These are phyloP conservation scores for Microdochium bolleyi DNA, from an alignment of 2,329 filamentous ascomycete species.

Conservation along the genomic window DNA sequence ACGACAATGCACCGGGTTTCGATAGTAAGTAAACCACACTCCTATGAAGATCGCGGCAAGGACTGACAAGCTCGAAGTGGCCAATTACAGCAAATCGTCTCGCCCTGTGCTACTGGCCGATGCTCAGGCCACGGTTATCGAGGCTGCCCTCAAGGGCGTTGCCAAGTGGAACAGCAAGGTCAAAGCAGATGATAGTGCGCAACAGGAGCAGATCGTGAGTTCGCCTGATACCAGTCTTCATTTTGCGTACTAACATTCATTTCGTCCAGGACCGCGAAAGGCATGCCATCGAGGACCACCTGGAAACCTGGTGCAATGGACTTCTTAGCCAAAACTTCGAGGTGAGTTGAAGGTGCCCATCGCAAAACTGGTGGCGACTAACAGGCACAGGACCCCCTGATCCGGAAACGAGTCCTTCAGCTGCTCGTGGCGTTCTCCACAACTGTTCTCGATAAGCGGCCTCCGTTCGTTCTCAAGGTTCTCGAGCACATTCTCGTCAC, in stretches of 20 bases:
- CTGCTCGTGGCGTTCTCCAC: conserved; percentile 80
- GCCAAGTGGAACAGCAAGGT: conserved; percentile 57
- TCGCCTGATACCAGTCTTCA: neutral
- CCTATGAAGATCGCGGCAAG: neutral
- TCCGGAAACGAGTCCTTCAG: conserved; percentile 74
- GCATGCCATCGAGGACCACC: conserved; percentile 49
- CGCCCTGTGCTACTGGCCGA: conserved; percentile 73
- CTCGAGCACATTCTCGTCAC: conserved; percentile 86
- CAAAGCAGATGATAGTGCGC: neutral
- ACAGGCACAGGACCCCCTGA: conserved; percentile 59
- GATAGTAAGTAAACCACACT: conserved; percentile 39
- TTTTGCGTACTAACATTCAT: conserved; percentile 8
- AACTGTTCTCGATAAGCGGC: conserved; percentile 67
- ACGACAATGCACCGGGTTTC: conserved; percentile 61
- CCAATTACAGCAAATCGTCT: conserved; percentile 60
- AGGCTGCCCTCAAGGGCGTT: conserved; percentile 83
- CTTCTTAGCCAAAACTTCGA: conserved; percentile 66
- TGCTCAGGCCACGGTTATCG: conserved; percentile 81
- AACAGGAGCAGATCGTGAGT: conserved; percentile 6
- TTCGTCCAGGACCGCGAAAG: conserved; percentile 43
- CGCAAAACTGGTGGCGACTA: conserved; percentile 5
- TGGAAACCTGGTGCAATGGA: conserved; percentile 66
- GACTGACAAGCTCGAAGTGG: conserved; percentile 26
- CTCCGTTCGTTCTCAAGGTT: conserved; percentile 78
- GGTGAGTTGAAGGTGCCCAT: conserved; percentile 18